Evolutionary conservation across 2,329 filamentous ascomycete species (phyloP).

Genomic region (Geosmithia flava): DNA sequence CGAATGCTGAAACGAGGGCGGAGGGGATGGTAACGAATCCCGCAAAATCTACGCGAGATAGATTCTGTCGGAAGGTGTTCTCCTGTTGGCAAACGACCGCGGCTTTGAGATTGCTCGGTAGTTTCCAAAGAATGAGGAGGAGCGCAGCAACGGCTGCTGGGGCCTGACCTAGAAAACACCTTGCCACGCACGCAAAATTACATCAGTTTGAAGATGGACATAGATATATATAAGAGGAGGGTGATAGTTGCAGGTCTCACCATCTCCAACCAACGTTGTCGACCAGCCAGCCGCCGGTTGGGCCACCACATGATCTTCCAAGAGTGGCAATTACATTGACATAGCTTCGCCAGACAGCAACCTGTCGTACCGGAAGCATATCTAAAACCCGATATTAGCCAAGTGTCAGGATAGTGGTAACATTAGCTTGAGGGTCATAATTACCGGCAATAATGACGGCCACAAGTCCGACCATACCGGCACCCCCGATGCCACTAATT

Average conservation of each 20-base stretch:
- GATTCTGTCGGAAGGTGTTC: background rate
- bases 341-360: conserved; percentile 5
- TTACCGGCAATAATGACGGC: background rate
- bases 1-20: background rate
- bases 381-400: conserved; percentile 1
- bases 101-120: background rate
- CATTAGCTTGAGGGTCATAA: too few relatives aligned
- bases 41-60: background rate
- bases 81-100: background rate
- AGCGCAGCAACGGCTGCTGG: background rate
- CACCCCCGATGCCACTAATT: background rate
- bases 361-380: conserved; percentile 4
- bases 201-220: too few relatives aligned
- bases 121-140: background rate
- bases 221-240: too few relatives aligned
- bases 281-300: conserved; percentile 3
- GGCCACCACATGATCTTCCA: conserved; percentile 3
- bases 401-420: too few relatives aligned
- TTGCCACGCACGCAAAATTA: too few relatives aligned
- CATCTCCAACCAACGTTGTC: conserved; percentile 6
- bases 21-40: background rate
- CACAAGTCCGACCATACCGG: background rate
- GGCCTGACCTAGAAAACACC: conserved; percentile 1
- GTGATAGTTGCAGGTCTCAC: too few relatives aligned
- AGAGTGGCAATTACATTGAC: conserved; percentile 5